These are phyloP conservation scores for Orbilia ellipsospora DNA, from an alignment of 2,329 filamentous ascomycete species.

Conservation along the genomic window DNA sequence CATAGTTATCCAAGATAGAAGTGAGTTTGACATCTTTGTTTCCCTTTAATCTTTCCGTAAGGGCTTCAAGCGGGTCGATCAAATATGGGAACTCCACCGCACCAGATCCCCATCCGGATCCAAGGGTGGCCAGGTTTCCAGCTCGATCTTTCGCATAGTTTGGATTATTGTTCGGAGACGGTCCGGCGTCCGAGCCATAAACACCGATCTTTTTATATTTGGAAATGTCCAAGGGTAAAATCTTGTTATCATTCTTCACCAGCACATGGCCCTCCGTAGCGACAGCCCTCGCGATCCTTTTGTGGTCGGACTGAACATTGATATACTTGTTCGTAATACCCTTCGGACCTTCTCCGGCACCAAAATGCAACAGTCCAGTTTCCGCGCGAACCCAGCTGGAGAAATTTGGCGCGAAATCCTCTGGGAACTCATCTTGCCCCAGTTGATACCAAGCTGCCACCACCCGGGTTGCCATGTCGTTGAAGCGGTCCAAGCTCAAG, in stretches of 20 bases:
- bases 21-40: slow-evolving; percentile 10
- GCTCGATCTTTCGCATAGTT: slow-evolving; percentile 81
- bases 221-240: slow-evolving; percentile 61
- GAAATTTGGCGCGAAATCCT: slow-evolving; percentile 36
- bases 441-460: slow-evolving; percentile 91
- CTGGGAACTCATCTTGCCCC: slow-evolving; percentile 77
- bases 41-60: slow-evolving; percentile 62
- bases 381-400: slow-evolving; percentile 31
- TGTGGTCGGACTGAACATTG: slow-evolving; percentile 78
- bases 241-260: slow-evolving; percentile 78
- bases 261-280: slow-evolving; percentile 83
- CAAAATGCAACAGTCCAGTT: slow-evolving; percentile 71
- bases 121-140: slow-evolving; percentile 70
- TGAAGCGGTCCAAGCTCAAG: slow-evolving; percentile 80
- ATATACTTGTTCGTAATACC: slow-evolving; percentile 63
- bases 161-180: slow-evolving; percentile 64
- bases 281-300: slow-evolving; percentile 76
- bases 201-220: slow-evolving; percentile 63
- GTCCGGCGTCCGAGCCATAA: slow-evolving; percentile 79
- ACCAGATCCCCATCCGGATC: slow-evolving; percentile 89
- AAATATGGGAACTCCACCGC: slow-evolving; percentile 87
- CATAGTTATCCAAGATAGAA: slow-evolving; percentile 39
- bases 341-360: slow-evolving; percentile 58
- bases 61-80: slow-evolving; percentile 75
- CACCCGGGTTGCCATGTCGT: slow-evolving; percentile 89